Conservation (phyloP, 805 yeast genomes). For the Teunomyces panamensis region DNA sequence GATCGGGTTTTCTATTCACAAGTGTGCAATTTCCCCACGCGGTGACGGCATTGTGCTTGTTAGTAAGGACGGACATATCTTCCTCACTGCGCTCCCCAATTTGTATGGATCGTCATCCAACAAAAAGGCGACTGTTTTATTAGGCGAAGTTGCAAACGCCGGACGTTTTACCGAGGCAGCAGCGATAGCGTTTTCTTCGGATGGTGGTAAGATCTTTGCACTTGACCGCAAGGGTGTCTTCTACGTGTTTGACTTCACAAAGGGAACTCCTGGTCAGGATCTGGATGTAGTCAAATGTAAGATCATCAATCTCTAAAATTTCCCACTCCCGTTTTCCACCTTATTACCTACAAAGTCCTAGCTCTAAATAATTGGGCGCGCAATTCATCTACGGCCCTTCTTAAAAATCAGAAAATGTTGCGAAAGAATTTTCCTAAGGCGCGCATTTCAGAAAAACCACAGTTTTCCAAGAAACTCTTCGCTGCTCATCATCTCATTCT, state of each 20-base stretch:
- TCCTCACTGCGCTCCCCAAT: constrained; percentile 61
- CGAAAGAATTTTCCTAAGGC: neutral
- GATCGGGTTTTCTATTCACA: constrained; percentile 76
- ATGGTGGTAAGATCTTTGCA: constrained; percentile 74
- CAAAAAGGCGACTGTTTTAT: constrained; percentile 56
- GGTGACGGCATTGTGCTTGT: constrained; percentile 83
- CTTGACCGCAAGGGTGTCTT: constrained; percentile 81
- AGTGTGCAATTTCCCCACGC: constrained; percentile 73
- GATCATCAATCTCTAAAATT: constrained; percentile 36
- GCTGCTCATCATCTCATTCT: neutral
- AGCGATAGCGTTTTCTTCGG: constrained; percentile 66
- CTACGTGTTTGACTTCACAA: constrained; percentile 82
- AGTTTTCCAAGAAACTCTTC: neutral
- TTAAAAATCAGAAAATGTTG: too few species aligned
- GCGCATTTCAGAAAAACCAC: neutral
- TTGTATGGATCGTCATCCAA: constrained; percentile 13
- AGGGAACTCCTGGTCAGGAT: constrained; percentile 71
- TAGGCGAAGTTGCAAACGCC: constrained; percentile 78
- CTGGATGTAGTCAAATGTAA: constrained; percentile 66
- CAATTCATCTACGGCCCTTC: too few species aligned
- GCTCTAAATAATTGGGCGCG: too few species aligned
- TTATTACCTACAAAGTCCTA: too few species aligned
- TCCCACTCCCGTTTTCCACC: too few species aligned
- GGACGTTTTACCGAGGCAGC: constrained; percentile 76
- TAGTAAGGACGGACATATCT: constrained; percentile 75